These are phyloP conservation scores for Aspergillus haitiensis DNA, from an alignment of 495 filamentous ascomycete genomes.

Conservation along the genomic window DNA sequence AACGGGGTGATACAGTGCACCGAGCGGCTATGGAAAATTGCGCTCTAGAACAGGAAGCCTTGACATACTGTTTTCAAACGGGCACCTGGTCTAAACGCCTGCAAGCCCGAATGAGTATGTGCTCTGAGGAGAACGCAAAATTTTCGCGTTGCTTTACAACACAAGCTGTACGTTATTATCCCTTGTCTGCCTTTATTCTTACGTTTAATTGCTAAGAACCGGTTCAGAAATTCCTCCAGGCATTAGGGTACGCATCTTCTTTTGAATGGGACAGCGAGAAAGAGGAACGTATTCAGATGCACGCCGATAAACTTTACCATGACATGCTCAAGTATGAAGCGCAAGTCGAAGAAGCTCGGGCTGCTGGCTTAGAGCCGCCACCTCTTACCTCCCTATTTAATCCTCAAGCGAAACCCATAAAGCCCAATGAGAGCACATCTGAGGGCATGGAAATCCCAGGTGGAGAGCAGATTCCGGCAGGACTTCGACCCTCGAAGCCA, in stretches of 20 bases:
- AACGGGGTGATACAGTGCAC: slow-evolving; percentile 74
- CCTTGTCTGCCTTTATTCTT: background rate
- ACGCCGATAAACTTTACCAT: slow-evolving; percentile 86
- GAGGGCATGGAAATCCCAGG: slow-evolving; percentile 36
- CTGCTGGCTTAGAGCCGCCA: slow-evolving; percentile 51
- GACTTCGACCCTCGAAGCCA: slow-evolving; percentile 50
- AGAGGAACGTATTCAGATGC: slow-evolving; percentile 93
- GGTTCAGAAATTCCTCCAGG: slow-evolving; percentile 77
- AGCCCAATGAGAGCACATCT: slow-evolving; percentile 2
- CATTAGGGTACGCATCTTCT: slow-evolving; percentile 79
- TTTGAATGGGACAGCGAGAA: slow-evolving; percentile 61
- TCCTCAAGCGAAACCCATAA: slow-evolving; percentile 29
- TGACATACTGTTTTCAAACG: slow-evolving; percentile 71
- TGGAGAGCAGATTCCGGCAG: slow-evolving; percentile 36
- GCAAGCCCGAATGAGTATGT: slow-evolving; percentile 65
- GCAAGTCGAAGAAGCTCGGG: slow-evolving; percentile 64
- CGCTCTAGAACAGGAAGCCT: slow-evolving; percentile 73
- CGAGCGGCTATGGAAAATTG: slow-evolving; percentile 91
- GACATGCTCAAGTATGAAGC: slow-evolving; percentile 77
- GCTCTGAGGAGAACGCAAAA: slow-evolving; percentile 63
- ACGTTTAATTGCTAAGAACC: background rate
- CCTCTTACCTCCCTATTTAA: slow-evolving; percentile 45
- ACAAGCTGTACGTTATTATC: slow-evolving; percentile 62
- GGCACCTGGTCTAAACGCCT: slow-evolving; percentile 54
- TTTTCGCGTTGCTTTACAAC: slow-evolving; percentile 81